These are phyloP conservation scores for Kwoniella mangroviensis DNA, from an alignment of 768 basidiomycete genomes.

Conservation along the genomic window DNA sequence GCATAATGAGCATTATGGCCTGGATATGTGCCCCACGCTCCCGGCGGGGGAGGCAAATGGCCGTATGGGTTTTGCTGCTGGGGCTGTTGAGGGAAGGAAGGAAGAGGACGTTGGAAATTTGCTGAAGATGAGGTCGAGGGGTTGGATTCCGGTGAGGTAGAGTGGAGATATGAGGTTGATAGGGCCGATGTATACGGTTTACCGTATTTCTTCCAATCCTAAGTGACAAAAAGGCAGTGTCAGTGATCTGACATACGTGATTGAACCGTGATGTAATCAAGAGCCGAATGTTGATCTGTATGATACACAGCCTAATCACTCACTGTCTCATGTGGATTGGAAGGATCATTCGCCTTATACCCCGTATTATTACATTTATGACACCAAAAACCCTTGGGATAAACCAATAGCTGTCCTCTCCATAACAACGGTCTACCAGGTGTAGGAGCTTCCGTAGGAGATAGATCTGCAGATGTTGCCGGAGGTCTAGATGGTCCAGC, in stretches of 20 bases:
- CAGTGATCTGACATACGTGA: too few relatives aligned
- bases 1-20: conserved; percentile 26
- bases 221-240: background rate
- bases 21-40: conserved; percentile 38
- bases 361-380: conserved; percentile 51
- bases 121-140: conserved; percentile 33
- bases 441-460: conserved; percentile 43
- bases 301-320: background rate
- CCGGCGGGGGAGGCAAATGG: conserved; percentile 30
- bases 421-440: conserved; percentile 48
- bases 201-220: conserved; percentile 54
- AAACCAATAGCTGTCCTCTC: conserved; percentile 44
- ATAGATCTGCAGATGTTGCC: conserved; percentile 23
- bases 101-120: conserved; percentile 50
- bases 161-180: conserved; percentile 35
- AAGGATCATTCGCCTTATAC: conserved; percentile 47
- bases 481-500: conserved; percentile 25
- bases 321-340: conserved; percentile 42
- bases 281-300: too few relatives aligned
- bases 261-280: too few relatives aligned
- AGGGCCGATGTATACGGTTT: conserved; percentile 49
- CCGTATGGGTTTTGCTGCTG: conserved; percentile 22
- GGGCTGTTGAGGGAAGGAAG: conserved; percentile 14
- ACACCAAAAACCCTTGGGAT: conserved; percentile 47
- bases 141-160: conserved; percentile 26